Conservation (phyloP, 768 basidiomycete species). For the Leucosporidium yakuticum region DNA sequence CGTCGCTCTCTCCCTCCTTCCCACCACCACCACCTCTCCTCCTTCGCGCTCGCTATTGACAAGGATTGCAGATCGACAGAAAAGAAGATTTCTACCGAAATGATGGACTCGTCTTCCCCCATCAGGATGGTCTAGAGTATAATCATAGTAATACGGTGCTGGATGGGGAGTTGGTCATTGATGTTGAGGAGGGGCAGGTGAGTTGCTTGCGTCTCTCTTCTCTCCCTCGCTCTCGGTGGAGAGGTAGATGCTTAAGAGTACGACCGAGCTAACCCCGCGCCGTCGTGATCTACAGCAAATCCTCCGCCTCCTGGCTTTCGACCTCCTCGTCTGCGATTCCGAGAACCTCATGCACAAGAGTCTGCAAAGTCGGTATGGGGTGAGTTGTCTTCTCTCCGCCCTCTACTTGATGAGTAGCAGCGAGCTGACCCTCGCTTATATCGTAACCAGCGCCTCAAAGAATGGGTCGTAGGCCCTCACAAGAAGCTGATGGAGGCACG, state of each 20-base stretch:
- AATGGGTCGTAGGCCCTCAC: conserved; percentile 79
- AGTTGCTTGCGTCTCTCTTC: conserved; percentile 32
- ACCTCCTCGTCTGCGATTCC: conserved; percentile 79
- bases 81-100: conserved; percentile 78
- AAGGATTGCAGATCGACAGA: conserved; percentile 70
- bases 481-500: conserved; percentile 58
- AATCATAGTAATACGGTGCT: conserved; percentile 74
- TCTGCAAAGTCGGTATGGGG: conserved; percentile 83
- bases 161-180: conserved; percentile 90
- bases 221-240: background rate
- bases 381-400: conserved; percentile 46
- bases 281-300: conserved; percentile 56
- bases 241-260: no score
- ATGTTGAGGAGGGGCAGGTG: conserved; percentile 65
- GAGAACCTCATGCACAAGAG: conserved; percentile 79
- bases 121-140: conserved; percentile 63
- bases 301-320: conserved; percentile 78
- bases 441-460: conserved; percentile 58
- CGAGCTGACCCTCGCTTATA: no score
- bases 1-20: conserved; percentile 41
- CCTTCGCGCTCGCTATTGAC: background rate
- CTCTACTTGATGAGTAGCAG: background rate
- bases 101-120: conserved; percentile 78
- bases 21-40: no score
- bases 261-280: background rate